Percentiles rank a stretch among this genome's conserved stretches.
Conservation (phyloP, 1,139 yeast genomes). For the Hansenula lynferdii region DNA sequence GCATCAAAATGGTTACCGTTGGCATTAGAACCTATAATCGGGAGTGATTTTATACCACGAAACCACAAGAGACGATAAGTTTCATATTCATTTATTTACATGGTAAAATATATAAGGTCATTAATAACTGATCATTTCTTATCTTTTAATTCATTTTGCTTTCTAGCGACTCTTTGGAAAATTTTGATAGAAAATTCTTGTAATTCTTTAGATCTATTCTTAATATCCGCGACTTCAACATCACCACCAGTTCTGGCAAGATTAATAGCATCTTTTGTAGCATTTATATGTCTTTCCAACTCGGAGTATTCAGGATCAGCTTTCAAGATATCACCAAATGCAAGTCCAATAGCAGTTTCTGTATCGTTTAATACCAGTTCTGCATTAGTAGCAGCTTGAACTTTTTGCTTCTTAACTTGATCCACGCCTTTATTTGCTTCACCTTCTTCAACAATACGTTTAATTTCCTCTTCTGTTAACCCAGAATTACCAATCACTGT, state of each 20-base stretch:
- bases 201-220: constrained; percentile 42
- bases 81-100: neutral
- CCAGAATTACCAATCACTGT: constrained; percentile 71
- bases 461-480: constrained; percentile 58
- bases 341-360: constrained; percentile 39
- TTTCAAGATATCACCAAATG: constrained; percentile 36
- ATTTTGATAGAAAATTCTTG: constrained; percentile 47
- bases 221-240: constrained; percentile 24
- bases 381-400: constrained; percentile 36
- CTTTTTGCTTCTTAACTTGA: constrained; percentile 21
- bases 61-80: constrained; percentile 19
- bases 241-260: constrained; percentile 26
- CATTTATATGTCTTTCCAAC: constrained; percentile 30
- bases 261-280: constrained; percentile 38
- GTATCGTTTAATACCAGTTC: constrained; percentile 55
- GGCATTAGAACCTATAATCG: constrained; percentile 52
- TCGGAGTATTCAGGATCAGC: constrained; percentile 31
- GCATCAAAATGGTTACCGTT: constrained; percentile 67
- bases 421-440: constrained; percentile 22
- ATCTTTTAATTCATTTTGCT: constrained; percentile 25
- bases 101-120: neutral
- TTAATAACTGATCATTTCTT: neutral
- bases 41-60: constrained; percentile 24
- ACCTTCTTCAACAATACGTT: constrained; percentile 47
- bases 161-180: constrained; percentile 47